Percentiles rank a stretch among this genome's conserved stretches.
phyloP scores from a whole-genome alignment of 305 asterid species.

The Fraxinus angustifolia region DNA sequence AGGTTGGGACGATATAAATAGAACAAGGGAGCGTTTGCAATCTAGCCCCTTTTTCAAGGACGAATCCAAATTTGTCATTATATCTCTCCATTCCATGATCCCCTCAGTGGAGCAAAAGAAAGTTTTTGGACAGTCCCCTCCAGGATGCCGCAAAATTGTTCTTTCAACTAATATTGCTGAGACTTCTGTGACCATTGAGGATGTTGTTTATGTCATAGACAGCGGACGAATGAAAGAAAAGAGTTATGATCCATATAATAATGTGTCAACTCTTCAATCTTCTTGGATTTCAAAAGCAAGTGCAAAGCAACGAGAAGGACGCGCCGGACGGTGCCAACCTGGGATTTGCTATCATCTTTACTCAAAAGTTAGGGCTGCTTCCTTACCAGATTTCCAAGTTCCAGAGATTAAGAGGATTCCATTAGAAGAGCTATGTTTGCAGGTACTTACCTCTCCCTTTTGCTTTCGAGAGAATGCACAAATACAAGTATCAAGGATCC shows the following conservation, averaged over 20 bases:
- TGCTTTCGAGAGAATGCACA: slow-evolving; percentile 2
- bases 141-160: slow-evolving; percentile 82
- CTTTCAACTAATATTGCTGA: slow-evolving; percentile 97
- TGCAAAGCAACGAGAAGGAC: slow-evolving; percentile 94
- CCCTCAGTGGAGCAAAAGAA: slow-evolving; percentile 83
- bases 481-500: background rate
- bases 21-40: slow-evolving; percentile 57
- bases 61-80: slow-evolving; percentile 51
- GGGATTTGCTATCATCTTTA: slow-evolving; percentile 93
- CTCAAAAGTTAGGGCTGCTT: slow-evolving; percentile 72
- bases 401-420: slow-evolving; percentile 98
- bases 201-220: slow-evolving; percentile 89
- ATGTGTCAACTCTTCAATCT: slow-evolving; percentile 89
- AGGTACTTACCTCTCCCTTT: slow-evolving; percentile 44
- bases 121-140: slow-evolving; percentile 62
- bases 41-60: slow-evolving; percentile 66
- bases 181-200: slow-evolving; percentile 91
- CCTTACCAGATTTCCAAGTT: slow-evolving; percentile 81
- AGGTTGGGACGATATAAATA: slow-evolving; percentile 94
- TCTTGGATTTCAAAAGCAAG: slow-evolving; percentile 98
- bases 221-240: slow-evolving; percentile 95
- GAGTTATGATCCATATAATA: slow-evolving; percentile 80
- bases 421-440: slow-evolving; percentile 88
- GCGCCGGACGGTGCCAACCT: slow-evolving; percentile 95
- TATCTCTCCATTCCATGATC: slow-evolving; percentile 85